These are phyloP conservation scores for Nothophytophthora sp. DNA, from an alignment of 352 stramenopile species.

Conservation along the genomic window DNA sequence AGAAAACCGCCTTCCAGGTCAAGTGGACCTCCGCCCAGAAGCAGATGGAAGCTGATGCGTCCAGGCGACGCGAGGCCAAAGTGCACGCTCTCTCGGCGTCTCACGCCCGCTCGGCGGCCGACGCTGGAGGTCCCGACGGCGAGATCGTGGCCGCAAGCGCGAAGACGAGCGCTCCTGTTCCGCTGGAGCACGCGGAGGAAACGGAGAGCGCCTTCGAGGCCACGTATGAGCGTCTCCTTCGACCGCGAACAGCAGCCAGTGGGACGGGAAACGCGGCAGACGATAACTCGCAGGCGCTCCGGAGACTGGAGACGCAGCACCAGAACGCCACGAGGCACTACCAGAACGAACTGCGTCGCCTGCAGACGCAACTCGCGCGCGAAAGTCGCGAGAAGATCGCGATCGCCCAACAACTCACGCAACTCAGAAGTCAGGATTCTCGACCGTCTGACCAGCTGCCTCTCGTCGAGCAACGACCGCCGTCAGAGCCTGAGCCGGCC, in stretches of 20 bases:
- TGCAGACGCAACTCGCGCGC: slow-evolving; percentile 58
- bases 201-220: slow-evolving; percentile 42
- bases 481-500: neutral
- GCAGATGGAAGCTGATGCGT: slow-evolving; percentile 36
- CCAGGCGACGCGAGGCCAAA: slow-evolving; percentile 48
- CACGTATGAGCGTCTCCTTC: slow-evolving; percentile 25
- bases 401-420: slow-evolving; percentile 49
- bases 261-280: neutral
- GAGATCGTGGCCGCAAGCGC: neutral
- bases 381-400: slow-evolving; percentile 48
- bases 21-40: slow-evolving; percentile 48
- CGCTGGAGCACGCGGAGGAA: slow-evolving; percentile 20
- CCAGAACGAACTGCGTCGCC: slow-evolving; percentile 66
- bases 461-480: slow-evolving; percentile 4
- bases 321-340: slow-evolving; percentile 53
- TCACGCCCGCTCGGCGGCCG: slow-evolving; percentile 17
- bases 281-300: slow-evolving; percentile 1
- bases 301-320: slow-evolving; percentile 16
- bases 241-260: slow-evolving; percentile 11
- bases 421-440: slow-evolving; percentile 21
- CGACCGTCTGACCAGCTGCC: slow-evolving; percentile 9
- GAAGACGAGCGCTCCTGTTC: neutral
- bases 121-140: neutral
- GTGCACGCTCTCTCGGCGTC: slow-evolving; percentile 47
- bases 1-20: slow-evolving; percentile 47